phyloP scores from a whole-genome alignment of 257 asterid genomes.

The Phtheirospermum japonicum region DNA sequence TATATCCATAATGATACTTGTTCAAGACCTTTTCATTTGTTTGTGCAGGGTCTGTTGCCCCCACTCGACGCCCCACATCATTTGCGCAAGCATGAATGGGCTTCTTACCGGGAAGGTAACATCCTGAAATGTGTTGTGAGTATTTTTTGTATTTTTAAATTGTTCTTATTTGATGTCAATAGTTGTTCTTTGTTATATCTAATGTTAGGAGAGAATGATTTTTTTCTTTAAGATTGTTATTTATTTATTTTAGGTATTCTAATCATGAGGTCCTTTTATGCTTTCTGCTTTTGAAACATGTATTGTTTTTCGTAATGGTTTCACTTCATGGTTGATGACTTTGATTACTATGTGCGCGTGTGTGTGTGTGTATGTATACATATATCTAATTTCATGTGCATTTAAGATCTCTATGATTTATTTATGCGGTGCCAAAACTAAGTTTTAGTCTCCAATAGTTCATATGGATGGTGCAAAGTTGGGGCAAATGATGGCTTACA shows the following conservation, averaged over 20 bases:
- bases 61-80: slow-evolving; percentile 98
- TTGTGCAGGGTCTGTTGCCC: slow-evolving; percentile 76
- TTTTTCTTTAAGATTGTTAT: neutral
- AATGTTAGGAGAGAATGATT: neutral
- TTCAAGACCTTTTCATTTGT: slow-evolving; percentile 13
- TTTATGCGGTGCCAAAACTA: neutral
- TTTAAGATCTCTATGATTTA: neutral
- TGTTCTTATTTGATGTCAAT: no score
- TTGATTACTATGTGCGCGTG: neutral
- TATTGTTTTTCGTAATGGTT: neutral
- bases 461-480: slow-evolving; percentile 36
- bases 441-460: slow-evolving; percentile 11
- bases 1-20: slow-evolving; percentile 3
- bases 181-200: no score
- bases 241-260: neutral
- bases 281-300: neutral
- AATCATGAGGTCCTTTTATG: neutral
- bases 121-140: slow-evolving; percentile 2
- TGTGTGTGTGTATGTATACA: no score
- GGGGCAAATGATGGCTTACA: slow-evolving; percentile 59
- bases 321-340: neutral
- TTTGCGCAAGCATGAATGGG: slow-evolving; percentile 98
- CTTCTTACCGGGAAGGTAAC: slow-evolving; percentile 89
- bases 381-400: neutral
- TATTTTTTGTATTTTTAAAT: neutral